Conservation (phyloP, 805 yeast species). For the Starmerella asiatica region DNA sequence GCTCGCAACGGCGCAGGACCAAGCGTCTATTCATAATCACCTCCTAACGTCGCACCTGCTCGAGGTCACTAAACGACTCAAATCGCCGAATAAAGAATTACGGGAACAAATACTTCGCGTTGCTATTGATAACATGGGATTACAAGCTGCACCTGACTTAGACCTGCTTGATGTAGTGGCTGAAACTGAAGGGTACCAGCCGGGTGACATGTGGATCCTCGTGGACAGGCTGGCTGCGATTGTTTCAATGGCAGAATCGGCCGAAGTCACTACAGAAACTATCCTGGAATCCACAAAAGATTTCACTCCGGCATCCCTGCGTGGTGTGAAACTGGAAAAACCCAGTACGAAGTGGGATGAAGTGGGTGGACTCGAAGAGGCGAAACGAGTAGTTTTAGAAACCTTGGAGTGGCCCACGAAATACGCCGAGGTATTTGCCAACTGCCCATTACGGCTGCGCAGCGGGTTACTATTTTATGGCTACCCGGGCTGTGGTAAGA, state of each 20-base stretch:
- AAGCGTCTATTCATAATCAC: conserved; percentile 47
- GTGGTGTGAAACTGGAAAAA: conserved; percentile 78
- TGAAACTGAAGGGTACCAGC: conserved; percentile 82
- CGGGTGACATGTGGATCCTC: conserved; percentile 62
- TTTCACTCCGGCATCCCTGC: conserved; percentile 64
- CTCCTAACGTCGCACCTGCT: conserved; percentile 58
- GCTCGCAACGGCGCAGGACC: conserved; percentile 49
- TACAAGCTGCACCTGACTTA: conserved; percentile 28
- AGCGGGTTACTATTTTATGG: conserved; percentile 88
- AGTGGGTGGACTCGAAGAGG: conserved; percentile 74
- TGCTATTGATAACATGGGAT: conserved; percentile 28
- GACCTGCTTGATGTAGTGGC: conserved; percentile 34
- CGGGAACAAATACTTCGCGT: conserved; percentile 38
- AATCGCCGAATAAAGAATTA: conserved; percentile 54
- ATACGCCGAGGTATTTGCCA: conserved; percentile 86
- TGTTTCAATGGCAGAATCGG: conserved; percentile 7
- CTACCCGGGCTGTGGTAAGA: conserved; percentile 96
- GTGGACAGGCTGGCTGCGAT: conserved; percentile 40
- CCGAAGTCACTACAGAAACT: conserved; percentile 19
- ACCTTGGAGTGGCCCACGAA: conserved; percentile 96
- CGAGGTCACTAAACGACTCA: conserved; percentile 46
- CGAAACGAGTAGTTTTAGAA: conserved; percentile 63
- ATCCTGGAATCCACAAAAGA: conserved; percentile 49
- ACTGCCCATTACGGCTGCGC: conserved; percentile 73
- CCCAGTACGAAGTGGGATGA: conserved; percentile 67